Conservation (phyloP, 495 filamentous ascomycete genomes). For the Hamigera avellanea region DNA sequence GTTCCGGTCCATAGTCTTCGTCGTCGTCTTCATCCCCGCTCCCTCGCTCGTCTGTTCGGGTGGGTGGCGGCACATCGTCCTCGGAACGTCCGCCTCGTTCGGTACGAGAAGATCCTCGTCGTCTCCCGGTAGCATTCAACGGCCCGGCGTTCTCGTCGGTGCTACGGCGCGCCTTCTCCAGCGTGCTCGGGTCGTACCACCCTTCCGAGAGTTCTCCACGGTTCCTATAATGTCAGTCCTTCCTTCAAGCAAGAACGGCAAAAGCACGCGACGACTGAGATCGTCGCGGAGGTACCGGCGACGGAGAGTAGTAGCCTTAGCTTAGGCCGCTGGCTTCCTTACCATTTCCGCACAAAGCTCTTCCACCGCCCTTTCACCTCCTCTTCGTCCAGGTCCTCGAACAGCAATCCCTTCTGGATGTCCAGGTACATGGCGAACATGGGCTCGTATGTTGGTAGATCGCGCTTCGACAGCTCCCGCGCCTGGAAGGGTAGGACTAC, state of each 20-base stretch:
- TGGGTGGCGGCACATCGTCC: too few relatives aligned
- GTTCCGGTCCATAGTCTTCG: conserved; percentile 62
- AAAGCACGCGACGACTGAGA: too few relatives aligned
- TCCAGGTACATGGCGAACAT: conserved; percentile 84
- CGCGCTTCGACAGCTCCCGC: conserved; percentile 49
- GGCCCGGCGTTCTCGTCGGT: conserved; percentile 4
- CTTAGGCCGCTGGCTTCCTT: conserved; percentile 13
- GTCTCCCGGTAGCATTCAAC: background rate
- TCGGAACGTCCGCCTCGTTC: background rate
- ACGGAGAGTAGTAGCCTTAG: too few relatives aligned
- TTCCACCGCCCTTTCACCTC: conserved; percentile 84
- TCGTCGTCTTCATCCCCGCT: conserved; percentile 32
- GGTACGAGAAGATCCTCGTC: background rate
- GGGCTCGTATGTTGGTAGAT: conserved; percentile 49
- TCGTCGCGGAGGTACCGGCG: too few relatives aligned
- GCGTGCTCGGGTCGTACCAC: conserved; percentile 75
- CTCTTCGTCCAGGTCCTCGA: conserved; percentile 52
- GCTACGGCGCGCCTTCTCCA: conserved; percentile 36
- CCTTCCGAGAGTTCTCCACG: conserved; percentile 81
- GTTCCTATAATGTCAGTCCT: conserved; percentile 49
- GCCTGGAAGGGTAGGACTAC: conserved; percentile 54
- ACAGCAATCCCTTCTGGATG: conserved; percentile 64
- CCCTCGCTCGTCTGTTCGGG: background rate
- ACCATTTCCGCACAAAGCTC: conserved; percentile 86
- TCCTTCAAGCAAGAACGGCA: background rate